These are phyloP conservation scores for Cupressus sempervirens DNA, from an alignment of 75 land plant species.

Conservation along the genomic window DNA sequence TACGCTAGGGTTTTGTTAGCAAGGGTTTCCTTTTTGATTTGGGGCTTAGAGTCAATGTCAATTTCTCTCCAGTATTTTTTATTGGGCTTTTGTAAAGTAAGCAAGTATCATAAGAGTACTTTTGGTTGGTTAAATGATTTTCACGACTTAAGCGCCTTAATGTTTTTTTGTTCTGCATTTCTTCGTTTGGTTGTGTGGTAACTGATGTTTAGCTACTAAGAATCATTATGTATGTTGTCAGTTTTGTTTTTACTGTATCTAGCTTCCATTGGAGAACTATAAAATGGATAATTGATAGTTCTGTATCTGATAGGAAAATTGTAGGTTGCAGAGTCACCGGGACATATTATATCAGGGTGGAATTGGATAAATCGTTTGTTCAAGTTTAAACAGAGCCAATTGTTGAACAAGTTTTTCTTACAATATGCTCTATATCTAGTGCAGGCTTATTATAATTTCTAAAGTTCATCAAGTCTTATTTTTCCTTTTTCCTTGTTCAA, in stretches of 20 bases:
- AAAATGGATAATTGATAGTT: not conserved
- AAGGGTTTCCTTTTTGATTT: too few species aligned
- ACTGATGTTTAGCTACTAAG: not conserved
- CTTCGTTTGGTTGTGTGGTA: not conserved
- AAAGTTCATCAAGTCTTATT: not conserved
- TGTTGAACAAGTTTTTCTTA: constrained; percentile 88
- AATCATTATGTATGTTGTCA: not conserved
- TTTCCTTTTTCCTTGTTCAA: not conserved
- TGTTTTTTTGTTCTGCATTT: not conserved
- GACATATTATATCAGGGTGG: constrained; percentile 93
- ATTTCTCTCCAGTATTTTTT: too few species aligned
- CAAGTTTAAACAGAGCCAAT: constrained; percentile 84
- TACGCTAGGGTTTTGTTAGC: too few species aligned
- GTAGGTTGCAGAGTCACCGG: constrained; percentile 93
- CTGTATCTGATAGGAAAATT: not conserved
- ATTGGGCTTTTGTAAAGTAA: too few species aligned
- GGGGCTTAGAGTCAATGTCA: too few species aligned
- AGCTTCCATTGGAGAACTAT: not conserved
- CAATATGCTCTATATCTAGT: constrained; percentile 50
- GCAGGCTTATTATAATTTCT: constrained; percentile 44
- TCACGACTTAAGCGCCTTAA: not conserved
- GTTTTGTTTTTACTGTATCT: not conserved
- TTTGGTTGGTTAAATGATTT: too few species aligned
- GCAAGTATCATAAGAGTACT: too few species aligned
- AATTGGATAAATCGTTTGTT: constrained; percentile 78